These are phyloP conservation scores for Candida sanyaensis DNA, from an alignment of 1,139 yeast species.

Conservation along the genomic window DNA sequence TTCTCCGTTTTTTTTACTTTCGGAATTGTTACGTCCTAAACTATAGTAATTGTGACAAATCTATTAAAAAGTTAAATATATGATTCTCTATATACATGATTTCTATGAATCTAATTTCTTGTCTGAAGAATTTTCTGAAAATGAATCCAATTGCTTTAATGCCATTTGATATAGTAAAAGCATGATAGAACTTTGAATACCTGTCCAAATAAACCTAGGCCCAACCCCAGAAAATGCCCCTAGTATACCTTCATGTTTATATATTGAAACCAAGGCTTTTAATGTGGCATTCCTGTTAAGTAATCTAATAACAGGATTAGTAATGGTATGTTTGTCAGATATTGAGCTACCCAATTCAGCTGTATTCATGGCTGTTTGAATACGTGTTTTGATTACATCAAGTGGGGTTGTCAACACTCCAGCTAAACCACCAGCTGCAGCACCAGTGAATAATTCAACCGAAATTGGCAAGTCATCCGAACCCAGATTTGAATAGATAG, in stretches of 20 bases:
- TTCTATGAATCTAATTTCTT: slow-evolving; percentile 2
- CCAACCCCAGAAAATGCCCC: slow-evolving; percentile 95
- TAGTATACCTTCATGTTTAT: slow-evolving; percentile 68
- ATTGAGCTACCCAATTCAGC: slow-evolving; percentile 11
- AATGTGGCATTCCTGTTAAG: slow-evolving; percentile 56
- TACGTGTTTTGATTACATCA: slow-evolving; percentile 91
- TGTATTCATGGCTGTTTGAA: slow-evolving; percentile 62
- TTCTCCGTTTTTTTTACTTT: too few relatives aligned
- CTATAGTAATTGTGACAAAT: background rate
- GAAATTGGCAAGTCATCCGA: slow-evolving; percentile 54
- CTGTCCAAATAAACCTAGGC: slow-evolving; percentile 95
- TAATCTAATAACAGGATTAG: slow-evolving; percentile 15
- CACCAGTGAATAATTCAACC: slow-evolving; percentile 81
- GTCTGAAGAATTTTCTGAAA: slow-evolving; percentile 15
- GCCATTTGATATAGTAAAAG: slow-evolving; percentile 76
- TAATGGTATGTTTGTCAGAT: slow-evolving; percentile 10
- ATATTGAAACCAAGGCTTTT: slow-evolving; percentile 66
- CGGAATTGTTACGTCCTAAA: too few relatives aligned
- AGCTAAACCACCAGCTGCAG: slow-evolving; percentile 95
- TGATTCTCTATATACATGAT: background rate
- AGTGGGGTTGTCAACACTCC: slow-evolving; percentile 82
- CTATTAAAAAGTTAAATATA: background rate
- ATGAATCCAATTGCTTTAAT: slow-evolving; percentile 39
- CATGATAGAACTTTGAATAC: slow-evolving; percentile 94
- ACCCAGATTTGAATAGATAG: slow-evolving; percentile 43